phyloP scores from a whole-genome alignment of 495 filamentous ascomycete species.

The Monascus purpureus region DNA sequence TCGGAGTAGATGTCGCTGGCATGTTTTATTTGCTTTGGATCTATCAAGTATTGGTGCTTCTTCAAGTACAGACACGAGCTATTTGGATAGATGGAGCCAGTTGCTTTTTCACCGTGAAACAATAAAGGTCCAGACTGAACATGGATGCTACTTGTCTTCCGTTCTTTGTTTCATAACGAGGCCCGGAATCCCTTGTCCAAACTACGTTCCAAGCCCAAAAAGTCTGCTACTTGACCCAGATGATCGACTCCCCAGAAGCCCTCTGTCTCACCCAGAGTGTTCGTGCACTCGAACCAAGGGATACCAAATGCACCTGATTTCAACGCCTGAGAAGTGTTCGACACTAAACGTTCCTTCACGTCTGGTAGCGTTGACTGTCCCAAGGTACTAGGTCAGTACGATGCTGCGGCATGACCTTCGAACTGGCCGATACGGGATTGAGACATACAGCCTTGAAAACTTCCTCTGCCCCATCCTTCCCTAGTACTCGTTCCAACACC shows the following conservation, averaged over 20 bases:
- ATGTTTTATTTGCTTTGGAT: too few species aligned
- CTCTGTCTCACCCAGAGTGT: slow-evolving; percentile 43
- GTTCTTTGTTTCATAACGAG: too few species aligned
- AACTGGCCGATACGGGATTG: background rate
- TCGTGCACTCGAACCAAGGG: slow-evolving; percentile 56
- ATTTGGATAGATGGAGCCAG: too few species aligned
- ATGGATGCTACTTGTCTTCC: too few species aligned
- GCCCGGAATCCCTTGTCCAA: slow-evolving; percentile 18
- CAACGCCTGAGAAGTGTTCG: slow-evolving; percentile 46
- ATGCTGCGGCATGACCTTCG: background rate
- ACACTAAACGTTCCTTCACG: slow-evolving; percentile 35
- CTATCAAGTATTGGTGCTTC: background rate
- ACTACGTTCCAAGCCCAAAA: slow-evolving; percentile 39
- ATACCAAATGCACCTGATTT: slow-evolving; percentile 53
- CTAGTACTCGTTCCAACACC: slow-evolving; percentile 36
- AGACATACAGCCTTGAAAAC: slow-evolving; percentile 22
- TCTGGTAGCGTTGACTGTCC: slow-evolving; percentile 25
- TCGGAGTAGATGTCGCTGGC: too few species aligned
- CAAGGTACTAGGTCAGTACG: slow-evolving; percentile 3
- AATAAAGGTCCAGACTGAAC: too few species aligned
- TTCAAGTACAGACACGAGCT: too few species aligned
- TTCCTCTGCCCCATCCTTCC: slow-evolving; percentile 27
- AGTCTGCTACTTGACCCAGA: slow-evolving; percentile 47
- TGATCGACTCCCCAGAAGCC: slow-evolving; percentile 61
- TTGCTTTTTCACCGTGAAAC: too few species aligned